These are phyloP conservation scores for Anethum foeniculum DNA, from an alignment of 140 eudicot genomes.

Conservation along the genomic window DNA sequence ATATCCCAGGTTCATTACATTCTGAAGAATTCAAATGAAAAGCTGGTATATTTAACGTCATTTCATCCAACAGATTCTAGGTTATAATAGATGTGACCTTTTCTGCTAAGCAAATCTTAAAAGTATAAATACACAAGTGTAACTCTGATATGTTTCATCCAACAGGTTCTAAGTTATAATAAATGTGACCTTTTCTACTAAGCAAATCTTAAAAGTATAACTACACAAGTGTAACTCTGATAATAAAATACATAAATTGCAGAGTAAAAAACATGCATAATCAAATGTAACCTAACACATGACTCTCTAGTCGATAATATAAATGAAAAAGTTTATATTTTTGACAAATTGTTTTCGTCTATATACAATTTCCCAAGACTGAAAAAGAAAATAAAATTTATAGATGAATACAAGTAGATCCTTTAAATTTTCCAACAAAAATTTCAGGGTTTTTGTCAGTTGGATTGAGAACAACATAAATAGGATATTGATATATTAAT, in stretches of 20 bases:
- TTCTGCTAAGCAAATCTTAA: neutral
- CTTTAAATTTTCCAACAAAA: neutral
- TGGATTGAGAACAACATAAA: neutral
- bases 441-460: neutral
- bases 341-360: too few relatives aligned
- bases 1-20: constrained; percentile 5
- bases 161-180: neutral
- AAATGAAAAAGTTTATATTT: neutral
- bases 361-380: neutral
- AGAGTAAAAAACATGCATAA: neutral
- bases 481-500: neutral
- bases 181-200: neutral
- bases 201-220: neutral
- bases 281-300: neutral
- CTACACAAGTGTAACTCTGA: neutral
- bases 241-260: neutral
- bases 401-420: too few relatives aligned
- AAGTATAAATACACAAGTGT: neutral
- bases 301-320: neutral
- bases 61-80: neutral
- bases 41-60: neutral
- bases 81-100: neutral
- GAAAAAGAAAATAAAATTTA: neutral
- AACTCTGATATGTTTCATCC: neutral
- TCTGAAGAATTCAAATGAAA: neutral